Conservation (phyloP, 2,329 filamentous ascomycete species). For the Fusarium praegraminearum region DNA sequence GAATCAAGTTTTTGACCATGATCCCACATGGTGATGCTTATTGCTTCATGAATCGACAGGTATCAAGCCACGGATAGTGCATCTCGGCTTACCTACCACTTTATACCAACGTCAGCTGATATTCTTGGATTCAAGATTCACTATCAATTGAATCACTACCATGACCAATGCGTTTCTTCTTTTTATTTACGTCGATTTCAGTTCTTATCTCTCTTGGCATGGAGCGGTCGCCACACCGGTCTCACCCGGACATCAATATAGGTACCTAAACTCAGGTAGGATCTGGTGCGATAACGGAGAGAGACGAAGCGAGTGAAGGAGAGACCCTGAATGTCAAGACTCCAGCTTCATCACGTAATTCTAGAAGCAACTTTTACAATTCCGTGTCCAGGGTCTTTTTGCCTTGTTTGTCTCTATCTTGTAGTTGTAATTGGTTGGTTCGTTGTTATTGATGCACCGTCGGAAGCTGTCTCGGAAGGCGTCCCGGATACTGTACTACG, state of each 20-base stretch:
- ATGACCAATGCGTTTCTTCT: neutral
- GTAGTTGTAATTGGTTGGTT: conserved; percentile 11
- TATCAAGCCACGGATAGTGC: neutral
- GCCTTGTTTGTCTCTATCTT: neutral
- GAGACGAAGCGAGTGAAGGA: neutral
- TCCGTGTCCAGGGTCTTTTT: conserved; percentile 1
- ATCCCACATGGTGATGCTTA: neutral
- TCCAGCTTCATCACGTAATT: conserved; percentile 6
- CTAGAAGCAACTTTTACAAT: conserved; percentile 6
- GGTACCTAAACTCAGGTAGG: neutral
- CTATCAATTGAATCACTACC: neutral
- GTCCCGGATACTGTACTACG: conserved; percentile 14
- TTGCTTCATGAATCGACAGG: neutral
- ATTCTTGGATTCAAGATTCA: too few species aligned
- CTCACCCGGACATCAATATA: neutral
- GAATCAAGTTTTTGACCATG: neutral
- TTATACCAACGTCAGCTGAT: neutral
- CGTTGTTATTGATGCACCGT: conserved; percentile 6
- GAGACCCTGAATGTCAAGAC: neutral
- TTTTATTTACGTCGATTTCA: neutral
- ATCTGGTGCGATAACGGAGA: neutral
- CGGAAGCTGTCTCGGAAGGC: conserved; percentile 27
- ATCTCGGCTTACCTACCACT: neutral
- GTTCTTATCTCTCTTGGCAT: neutral
- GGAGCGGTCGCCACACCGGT: neutral